These are phyloP conservation scores for Aureobasidium sp. DNA, from an alignment of 2,329 filamentous ascomycete species.

Conservation along the genomic window DNA sequence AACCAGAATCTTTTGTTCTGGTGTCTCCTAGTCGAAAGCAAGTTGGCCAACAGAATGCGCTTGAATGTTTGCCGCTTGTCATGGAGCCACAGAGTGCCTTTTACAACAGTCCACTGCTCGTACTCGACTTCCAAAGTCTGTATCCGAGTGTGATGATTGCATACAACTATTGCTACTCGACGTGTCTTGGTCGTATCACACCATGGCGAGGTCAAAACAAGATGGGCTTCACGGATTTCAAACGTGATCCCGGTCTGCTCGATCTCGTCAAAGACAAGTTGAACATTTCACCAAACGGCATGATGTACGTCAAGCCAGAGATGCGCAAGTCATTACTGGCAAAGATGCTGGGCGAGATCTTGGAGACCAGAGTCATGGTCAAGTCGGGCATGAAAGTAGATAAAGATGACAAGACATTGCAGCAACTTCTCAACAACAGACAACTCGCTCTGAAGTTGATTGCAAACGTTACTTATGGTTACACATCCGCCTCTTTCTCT, in stretches of 20 bases:
- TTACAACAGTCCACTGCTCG: constrained; percentile 81
- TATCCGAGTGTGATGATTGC: constrained; percentile 99
- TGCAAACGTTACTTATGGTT: constrained; percentile 98
- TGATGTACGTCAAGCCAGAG: constrained; percentile 84
- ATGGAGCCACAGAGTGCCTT: constrained; percentile 97
- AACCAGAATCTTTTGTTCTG: constrained; percentile 88
- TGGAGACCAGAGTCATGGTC: constrained; percentile 95
- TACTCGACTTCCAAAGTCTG: constrained; percentile 91
- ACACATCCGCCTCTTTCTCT: constrained; percentile 93
- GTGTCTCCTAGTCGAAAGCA: constrained; percentile 87
- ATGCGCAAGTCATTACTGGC: constrained; percentile 86
- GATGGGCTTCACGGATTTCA: constrained; percentile 88
- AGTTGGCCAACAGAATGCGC: constrained; percentile 85
- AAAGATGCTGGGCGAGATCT: constrained; percentile 92
- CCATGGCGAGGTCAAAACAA: constrained; percentile 89
- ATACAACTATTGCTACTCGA: constrained; percentile 98
- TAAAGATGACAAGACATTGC: constrained; percentile 77
- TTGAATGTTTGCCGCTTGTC: constrained; percentile 89
- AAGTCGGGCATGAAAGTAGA: constrained; percentile 95
- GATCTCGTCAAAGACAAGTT: constrained; percentile 75
- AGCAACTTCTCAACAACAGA: constrained; percentile 84
- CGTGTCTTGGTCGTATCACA: constrained; percentile 78
- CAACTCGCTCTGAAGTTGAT: constrained; percentile 92
- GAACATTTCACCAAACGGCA: constrained; percentile 90
- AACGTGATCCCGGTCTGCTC: constrained; percentile 66